Evolutionary conservation across 208 protist species (phyloP).

Genomic region (Leptomonas seymouri): DNA sequence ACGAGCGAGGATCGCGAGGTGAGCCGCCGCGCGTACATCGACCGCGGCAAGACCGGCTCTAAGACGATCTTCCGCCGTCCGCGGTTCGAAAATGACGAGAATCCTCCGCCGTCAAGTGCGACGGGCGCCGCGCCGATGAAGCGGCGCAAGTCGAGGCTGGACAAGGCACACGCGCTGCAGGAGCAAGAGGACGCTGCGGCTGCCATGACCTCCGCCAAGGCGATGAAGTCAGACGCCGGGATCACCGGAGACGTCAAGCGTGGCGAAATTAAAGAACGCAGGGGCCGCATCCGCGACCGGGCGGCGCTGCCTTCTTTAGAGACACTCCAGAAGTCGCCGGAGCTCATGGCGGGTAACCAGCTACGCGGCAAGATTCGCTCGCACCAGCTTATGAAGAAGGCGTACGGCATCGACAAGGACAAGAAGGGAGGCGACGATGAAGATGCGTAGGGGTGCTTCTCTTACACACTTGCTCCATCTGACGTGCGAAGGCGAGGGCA

Average conservation of each 20-base stretch:
- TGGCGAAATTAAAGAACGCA: constrained; percentile 49
- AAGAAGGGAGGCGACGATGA: constrained; percentile 62
- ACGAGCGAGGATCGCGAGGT: constrained; percentile 81
- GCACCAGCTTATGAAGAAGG: constrained; percentile 61
- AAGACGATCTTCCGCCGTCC: constrained; percentile 78
- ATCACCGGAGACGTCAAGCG: constrained; percentile 35
- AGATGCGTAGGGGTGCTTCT: constrained; percentile 36
- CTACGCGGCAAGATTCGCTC: constrained; percentile 36
- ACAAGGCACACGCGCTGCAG: constrained; percentile 78
- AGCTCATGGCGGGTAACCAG: constrained; percentile 50
- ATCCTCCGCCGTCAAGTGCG: constrained; percentile 9
- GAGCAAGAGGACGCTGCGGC: constrained; percentile 73
- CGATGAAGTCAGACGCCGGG: constrained; percentile 40
- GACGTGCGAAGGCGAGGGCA: too few relatives aligned
- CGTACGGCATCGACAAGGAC: constrained; percentile 66
- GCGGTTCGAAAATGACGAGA: constrained; percentile 36
- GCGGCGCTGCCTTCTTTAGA: constrained; percentile 56
- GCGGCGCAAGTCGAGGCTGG: constrained; percentile 61
- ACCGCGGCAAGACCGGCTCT: constrained; percentile 84
- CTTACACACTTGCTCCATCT: too few relatives aligned
- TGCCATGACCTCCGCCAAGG: constrained; percentile 33
- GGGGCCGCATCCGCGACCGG: constrained; percentile 62
- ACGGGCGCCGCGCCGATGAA: constrained; percentile 42
- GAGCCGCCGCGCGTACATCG: constrained; percentile 85
- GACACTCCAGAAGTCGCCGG: constrained; percentile 56